phyloP scores from a whole-genome alignment of 2,329 filamentous ascomycete genomes.

The Talaromyces sp. region DNA sequence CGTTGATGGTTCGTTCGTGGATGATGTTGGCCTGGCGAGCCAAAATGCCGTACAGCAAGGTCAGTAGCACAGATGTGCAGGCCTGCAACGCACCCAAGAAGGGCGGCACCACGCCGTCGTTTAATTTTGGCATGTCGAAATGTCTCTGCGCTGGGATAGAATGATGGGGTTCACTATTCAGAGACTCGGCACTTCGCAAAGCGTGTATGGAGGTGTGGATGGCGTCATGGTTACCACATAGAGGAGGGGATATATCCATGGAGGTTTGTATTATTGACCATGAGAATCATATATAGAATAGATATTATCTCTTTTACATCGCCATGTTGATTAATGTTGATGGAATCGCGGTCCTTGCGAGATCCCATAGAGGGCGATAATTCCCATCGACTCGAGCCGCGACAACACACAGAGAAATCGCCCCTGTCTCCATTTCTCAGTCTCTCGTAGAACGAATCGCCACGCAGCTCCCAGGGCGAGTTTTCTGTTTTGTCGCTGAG shows the following conservation, averaged over 20 bases:
- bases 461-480: not conserved
- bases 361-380: not conserved
- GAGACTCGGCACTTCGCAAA: not conserved
- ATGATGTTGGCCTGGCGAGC: constrained; percentile 47
- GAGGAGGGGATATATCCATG: not conserved
- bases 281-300: not conserved
- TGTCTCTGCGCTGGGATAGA: not conserved
- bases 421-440: not conserved
- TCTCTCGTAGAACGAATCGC: not conserved
- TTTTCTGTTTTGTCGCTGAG: not conserved
- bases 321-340: not conserved
- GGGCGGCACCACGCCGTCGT: constrained; percentile 18
- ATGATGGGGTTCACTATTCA: not conserved
- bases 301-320: not conserved
- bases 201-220: not conserved
- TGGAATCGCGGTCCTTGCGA: not conserved
- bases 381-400: not conserved
- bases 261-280: not conserved
- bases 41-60: constrained; percentile 47
- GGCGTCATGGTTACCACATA: not conserved
- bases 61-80: constrained; percentile 49
- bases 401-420: not conserved
- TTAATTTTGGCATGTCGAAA: not conserved
- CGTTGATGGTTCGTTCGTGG: constrained; percentile 42
- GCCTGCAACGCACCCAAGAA: constrained; percentile 52